Evolutionary conservation across 805 yeast genomes (phyloP).

Genomic region (Candida pini): DNA sequence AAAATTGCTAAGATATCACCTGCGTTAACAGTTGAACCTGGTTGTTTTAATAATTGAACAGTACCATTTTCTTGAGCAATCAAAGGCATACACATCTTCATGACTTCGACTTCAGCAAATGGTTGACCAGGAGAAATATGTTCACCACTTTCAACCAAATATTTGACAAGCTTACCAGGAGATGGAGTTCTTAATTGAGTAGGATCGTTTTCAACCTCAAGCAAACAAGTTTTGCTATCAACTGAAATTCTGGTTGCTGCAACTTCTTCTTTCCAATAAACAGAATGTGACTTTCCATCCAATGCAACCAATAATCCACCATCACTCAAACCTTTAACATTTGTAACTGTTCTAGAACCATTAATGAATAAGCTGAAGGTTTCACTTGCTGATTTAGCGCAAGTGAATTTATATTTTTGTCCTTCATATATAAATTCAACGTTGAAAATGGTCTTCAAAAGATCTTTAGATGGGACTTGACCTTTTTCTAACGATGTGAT

Average conservation of each 20-base stretch:
- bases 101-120: conserved; percentile 97
- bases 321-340: conserved; percentile 84
- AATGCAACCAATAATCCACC: conserved; percentile 88
- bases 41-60: conserved; percentile 90
- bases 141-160: conserved; percentile 91
- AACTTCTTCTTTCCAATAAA: conserved; percentile 97
- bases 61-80: conserved; percentile 90
- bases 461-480: conserved; percentile 81
- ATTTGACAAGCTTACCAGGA: conserved; percentile 95
- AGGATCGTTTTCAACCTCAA: conserved; percentile 96
- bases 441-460: conserved; percentile 82
- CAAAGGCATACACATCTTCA: conserved; percentile 99
- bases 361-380: conserved; percentile 85
- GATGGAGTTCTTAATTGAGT: conserved; percentile 98
- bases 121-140: conserved; percentile 89
- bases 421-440: conserved; percentile 96
- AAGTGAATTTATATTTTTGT: conserved; percentile 87
- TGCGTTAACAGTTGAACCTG: conserved; percentile 94
- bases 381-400: conserved; percentile 85
- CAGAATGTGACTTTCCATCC: conserved; percentile 90
- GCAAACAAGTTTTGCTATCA: conserved; percentile 88
- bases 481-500: conserved; percentile 83
- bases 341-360: conserved; percentile 85
- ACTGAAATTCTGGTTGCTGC: conserved; percentile 92
- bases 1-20: conserved; percentile 96